Percentiles rank a stretch among this genome's conserved stretches.
Evolutionary conservation across 2,329 filamentous ascomycete species (phyloP).

Genomic region (Pseudohalonectria lignicola): DNA sequence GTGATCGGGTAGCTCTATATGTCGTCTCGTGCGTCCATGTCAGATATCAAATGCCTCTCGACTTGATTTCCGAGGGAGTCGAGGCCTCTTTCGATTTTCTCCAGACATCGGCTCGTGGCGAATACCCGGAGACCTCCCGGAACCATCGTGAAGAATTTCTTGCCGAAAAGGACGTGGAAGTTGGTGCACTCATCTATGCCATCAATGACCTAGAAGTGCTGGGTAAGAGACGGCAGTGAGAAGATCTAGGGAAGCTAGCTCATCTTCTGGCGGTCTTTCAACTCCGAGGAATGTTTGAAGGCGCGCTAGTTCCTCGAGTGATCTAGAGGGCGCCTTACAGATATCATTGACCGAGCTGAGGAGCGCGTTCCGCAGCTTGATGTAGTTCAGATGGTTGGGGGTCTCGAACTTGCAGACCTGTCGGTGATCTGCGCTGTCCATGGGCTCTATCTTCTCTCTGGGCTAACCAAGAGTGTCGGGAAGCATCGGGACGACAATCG

Average conservation of each 20-base stretch:
- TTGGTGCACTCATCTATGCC: conserved; percentile 17
- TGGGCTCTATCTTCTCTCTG: conserved; percentile 10
- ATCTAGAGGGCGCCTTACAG: no score
- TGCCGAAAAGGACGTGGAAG: conserved; percentile 10
- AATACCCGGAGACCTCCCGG: conserved; percentile 14
- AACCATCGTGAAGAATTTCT: conserved; percentile 4
- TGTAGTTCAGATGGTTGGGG: conserved; percentile 18
- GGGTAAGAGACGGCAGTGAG: conserved; percentile 6
- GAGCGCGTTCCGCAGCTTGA: conserved; percentile 18
- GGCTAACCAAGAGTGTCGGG: conserved; percentile 14
- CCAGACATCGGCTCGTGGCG: conserved; percentile 15
- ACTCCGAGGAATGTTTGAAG: no score
- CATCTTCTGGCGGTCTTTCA: no score
- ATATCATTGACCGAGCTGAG: conserved; percentile 12
- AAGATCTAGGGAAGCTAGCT: no score
- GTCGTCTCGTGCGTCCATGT: conserved; percentile 12
- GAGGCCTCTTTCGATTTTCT: conserved; percentile 15
- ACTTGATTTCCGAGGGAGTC: conserved; percentile 8
- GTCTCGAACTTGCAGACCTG: conserved; percentile 22
- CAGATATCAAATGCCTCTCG: conserved; percentile 4
- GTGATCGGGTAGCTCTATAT: conserved; percentile 13
- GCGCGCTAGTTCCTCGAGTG: no score
- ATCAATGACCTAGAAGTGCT: conserved; percentile 18
- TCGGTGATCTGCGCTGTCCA: conserved; percentile 22
- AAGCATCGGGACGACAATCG: conserved; percentile 12